Percentiles rank a stretch among this genome's conserved stretches.
phyloP scores from a whole-genome alignment of 2,329 filamentous ascomycete species.

The Penicillium decumbens region DNA sequence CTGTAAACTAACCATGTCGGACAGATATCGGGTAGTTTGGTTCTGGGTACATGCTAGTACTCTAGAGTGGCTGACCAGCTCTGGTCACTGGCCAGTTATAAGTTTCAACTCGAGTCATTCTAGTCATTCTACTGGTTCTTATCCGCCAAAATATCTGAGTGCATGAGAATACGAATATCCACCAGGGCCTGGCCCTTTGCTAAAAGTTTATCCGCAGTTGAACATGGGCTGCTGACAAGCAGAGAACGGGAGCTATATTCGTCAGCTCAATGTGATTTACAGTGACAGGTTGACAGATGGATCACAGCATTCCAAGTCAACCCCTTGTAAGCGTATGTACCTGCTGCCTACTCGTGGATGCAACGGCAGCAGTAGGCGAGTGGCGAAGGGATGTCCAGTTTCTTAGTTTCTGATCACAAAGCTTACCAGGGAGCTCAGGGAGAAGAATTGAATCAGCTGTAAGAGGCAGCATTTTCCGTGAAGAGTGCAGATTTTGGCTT shows the following conservation, averaged over 20 bases:
- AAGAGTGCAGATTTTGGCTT: background rate
- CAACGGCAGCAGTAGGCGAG: constrained; percentile 13
- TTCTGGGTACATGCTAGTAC: background rate
- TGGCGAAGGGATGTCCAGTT: background rate
- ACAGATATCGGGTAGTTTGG: background rate
- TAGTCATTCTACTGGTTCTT: background rate
- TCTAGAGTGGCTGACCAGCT: background rate
- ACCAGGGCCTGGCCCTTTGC: background rate
- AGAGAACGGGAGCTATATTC: constrained; percentile 3
- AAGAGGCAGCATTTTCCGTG: background rate
- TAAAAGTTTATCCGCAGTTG: background rate
- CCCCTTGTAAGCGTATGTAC: constrained; percentile 6
- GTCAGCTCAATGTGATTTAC: constrained; percentile 1
- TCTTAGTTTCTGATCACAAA: constrained; percentile 1
- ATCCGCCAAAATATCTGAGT: background rate
- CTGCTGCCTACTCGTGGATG: constrained; percentile 9
- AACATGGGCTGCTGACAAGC: background rate
- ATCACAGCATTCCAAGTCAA: constrained; percentile 4
- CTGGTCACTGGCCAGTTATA: background rate
- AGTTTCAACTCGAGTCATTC: background rate
- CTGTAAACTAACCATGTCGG: background rate
- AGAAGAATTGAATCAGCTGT: background rate
- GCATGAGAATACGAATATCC: background rate
- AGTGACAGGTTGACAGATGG: constrained; percentile 4
- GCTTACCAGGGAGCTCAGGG: background rate